Conservation (phyloP, 176 grass and related monocot species). For the Pharus latifolius region DNA sequence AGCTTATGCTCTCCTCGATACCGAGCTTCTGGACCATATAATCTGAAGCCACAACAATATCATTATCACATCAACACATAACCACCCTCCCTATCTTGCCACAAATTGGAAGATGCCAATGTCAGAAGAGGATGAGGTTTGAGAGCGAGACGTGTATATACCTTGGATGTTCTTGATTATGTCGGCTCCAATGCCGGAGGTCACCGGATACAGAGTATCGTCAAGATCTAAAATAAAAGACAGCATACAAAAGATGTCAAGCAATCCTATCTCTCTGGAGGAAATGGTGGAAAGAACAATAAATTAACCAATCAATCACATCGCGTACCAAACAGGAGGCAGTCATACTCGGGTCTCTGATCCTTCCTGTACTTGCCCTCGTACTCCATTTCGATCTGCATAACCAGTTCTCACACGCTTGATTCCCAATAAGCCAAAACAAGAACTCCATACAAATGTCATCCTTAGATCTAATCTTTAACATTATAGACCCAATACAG, state of each 20-base stretch:
- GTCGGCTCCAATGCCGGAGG: conserved; percentile 52
- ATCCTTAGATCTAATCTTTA: background rate
- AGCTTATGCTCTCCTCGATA: conserved; percentile 46
- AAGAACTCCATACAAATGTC: background rate
- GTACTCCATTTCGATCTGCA: conserved; percentile 55
- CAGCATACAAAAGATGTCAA: background rate
- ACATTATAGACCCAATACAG: background rate
- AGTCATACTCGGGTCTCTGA: conserved; percentile 43
- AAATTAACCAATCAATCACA: background rate
- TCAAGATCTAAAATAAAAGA: conserved; percentile 48
- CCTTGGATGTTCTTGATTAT: conserved; percentile 77
- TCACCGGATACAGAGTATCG: conserved; percentile 78
- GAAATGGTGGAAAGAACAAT: background rate
- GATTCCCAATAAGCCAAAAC: background rate
- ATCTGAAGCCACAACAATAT: conserved; percentile 15
- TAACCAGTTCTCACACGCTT: background rate
- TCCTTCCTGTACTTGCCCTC: conserved; percentile 22
- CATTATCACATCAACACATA: background rate
- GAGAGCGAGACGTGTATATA: too few species aligned
- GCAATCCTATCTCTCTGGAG: background rate
- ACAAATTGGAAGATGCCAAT: background rate
- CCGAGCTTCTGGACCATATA: conserved; percentile 80
- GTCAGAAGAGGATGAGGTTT: background rate
- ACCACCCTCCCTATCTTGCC: background rate
- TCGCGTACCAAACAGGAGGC: conserved; percentile 77